A percentile compares a stretch with the other conserved stretches of the same genome.
phyloP scores from a whole-genome alignment of 495 filamentous ascomycete species.

The Peziza echinospora region DNA sequence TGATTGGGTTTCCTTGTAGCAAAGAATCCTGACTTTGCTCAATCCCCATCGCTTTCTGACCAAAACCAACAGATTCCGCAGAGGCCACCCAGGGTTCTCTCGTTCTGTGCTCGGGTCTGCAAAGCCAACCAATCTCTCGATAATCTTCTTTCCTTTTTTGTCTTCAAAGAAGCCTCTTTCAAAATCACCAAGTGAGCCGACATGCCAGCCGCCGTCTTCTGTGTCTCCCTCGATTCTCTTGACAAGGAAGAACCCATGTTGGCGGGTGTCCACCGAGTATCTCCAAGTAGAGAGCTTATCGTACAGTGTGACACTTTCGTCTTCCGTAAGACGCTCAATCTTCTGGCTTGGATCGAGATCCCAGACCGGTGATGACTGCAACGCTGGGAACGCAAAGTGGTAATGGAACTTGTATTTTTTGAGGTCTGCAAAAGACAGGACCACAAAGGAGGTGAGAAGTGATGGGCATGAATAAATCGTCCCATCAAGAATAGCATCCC shows the following conservation, averaged over 20 bases:
- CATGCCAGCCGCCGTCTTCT: conserved; percentile 33
- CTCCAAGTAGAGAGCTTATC: conserved; percentile 65
- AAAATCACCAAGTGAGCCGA: conserved; percentile 52
- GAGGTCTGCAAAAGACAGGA: conserved; percentile 85
- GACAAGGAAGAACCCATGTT: conserved; percentile 86
- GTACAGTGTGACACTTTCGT: conserved; percentile 52
- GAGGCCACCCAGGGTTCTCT: conserved; percentile 71
- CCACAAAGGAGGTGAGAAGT: conserved; percentile 62
- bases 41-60: conserved; percentile 65
- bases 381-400: conserved; percentile 83
- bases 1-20: conserved; percentile 64
- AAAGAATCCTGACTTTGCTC: conserved; percentile 59
- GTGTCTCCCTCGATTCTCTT: conserved; percentile 28
- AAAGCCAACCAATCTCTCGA: conserved; percentile 54
- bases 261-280: conserved; percentile 50
- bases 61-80: conserved; percentile 72
- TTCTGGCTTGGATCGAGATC: conserved; percentile 20
- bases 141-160: conserved; percentile 26
- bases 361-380: conserved; percentile 76
- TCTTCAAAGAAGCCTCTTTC: conserved; percentile 62
- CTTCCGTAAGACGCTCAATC: conserved; percentile 31
- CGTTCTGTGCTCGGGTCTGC: conserved; percentile 81
- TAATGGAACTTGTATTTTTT: conserved; percentile 92
- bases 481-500: conserved; percentile 90
- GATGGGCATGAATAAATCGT: conserved; percentile 89